phyloP scores from a whole-genome alignment of 768 basidiomycete species.

The Tulasnella sp. region DNA sequence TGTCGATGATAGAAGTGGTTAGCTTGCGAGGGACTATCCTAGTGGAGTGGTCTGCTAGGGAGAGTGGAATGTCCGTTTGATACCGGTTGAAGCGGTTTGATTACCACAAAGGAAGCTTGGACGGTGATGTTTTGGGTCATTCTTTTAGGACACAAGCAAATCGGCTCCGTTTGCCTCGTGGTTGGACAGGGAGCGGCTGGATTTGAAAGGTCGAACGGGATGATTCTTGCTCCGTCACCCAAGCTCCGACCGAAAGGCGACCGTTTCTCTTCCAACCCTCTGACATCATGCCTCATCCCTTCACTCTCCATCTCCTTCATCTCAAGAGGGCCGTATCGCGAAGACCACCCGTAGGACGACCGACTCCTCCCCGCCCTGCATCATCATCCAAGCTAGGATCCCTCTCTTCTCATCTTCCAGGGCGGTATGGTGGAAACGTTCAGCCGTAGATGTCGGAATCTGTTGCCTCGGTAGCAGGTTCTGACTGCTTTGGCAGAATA shows the following conservation, averaged over 20 bases:
- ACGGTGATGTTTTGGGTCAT: background rate
- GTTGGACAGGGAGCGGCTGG: background rate
- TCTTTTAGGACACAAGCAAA: background rate
- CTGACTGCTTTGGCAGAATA: background rate
- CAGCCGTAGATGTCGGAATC: background rate
- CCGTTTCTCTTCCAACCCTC: background rate
- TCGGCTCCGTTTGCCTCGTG: background rate
- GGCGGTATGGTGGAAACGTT: background rate
- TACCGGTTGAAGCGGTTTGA: background rate
- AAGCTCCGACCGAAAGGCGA: background rate
- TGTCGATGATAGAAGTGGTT: background rate
- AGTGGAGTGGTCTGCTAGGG: background rate
- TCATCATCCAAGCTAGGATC: background rate
- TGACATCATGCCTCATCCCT: background rate
- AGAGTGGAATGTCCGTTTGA: background rate
- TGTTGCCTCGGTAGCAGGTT: background rate
- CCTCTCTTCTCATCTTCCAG: background rate
- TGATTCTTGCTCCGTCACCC: background rate
- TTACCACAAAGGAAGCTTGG: background rate
- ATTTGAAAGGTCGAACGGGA: background rate
- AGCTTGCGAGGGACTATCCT: background rate
- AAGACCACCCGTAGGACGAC: background rate
- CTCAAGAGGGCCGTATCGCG: background rate
- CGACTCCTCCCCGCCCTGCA: background rate
- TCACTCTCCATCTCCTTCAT: background rate